Base-by-base conservation (phyloP, 2,329 filamentous ascomycete species). In the Paracoccidioides brasiliensis region DNA sequence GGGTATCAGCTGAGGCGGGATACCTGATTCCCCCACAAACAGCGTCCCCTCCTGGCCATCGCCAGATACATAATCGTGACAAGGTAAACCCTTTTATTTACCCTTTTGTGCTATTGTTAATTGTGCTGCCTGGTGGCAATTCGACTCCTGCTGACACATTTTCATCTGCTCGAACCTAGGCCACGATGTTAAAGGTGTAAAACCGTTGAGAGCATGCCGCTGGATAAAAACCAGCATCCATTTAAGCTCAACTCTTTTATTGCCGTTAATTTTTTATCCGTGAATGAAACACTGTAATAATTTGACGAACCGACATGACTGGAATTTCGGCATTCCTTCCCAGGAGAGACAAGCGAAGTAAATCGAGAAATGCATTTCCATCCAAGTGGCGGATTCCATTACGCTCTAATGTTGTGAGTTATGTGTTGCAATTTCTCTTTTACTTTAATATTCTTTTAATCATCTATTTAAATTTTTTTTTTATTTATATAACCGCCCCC, bases 301-400 rank as follows among this genome's bases (percentile, higher is more conserved):
- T 12, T 35, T 22, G 33, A 37, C n/a, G 30, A 37, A 4, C 10
- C 41, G 53, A 43, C 42, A 74, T 73, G 71, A 72, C 68, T 62
- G 68, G 70, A 0, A 70, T 74, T 53, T 71, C 72, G 55, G 64
- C 68, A 42, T 72, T 74, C 55, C 65, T 74, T 54, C 70, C 69
- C 4, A 68, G 66, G 53, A 68, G 71, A 43, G 71, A 73, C 56
- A 68, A 64, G 53, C 62, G 66, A 52, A 64, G 62, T 52, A 63
- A 43, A 43, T 52, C 53, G 22, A 55, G 55, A 35, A 55, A 22
- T 41, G 8, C 38, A 52, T 52, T 38, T 5, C 49, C 49, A 22
- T 52, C 38, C 15, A 52, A 33, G 3, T 41, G 37, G 49, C 37
- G 49, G n/a, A 9, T 6, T 5, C 28, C 30, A 22, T 22, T 52